These are phyloP conservation scores for Lasiosphaeria hispida DNA, from an alignment of 495 filamentous ascomycete species.

Conservation along the genomic window DNA sequence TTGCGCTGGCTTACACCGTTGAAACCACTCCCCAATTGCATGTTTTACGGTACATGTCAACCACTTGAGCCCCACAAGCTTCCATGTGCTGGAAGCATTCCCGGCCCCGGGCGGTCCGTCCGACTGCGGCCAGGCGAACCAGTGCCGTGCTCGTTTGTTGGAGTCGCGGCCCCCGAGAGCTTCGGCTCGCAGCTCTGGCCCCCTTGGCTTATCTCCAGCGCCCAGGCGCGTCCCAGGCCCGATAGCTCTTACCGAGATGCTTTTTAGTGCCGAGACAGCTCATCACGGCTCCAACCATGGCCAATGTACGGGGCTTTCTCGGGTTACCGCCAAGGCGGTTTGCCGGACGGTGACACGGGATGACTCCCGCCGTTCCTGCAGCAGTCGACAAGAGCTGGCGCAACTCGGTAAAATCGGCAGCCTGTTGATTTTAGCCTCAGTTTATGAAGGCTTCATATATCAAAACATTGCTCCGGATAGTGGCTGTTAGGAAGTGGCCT, in stretches of 20 bases:
- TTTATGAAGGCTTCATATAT: conserved; percentile 3
- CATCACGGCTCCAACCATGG: neutral
- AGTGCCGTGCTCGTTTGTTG: no score
- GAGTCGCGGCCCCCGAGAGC: no score
- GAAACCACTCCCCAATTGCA: no score
- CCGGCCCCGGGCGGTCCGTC: no score
- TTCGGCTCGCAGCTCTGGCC: no score
- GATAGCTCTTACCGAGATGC: neutral
- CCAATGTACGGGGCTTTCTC: neutral
- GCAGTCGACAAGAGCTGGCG: neutral
- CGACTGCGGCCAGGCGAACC: no score
- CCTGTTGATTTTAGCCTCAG: conserved; percentile 34
- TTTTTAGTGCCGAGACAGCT: conserved; percentile 23
- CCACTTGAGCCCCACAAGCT: no score
- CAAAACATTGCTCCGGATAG: conserved; percentile 31
- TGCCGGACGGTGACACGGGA: conserved; percentile 12
- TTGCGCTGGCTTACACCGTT: no score
- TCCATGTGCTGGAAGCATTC: no score
- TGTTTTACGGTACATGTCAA: no score
- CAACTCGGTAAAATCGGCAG: conserved; percentile 33
- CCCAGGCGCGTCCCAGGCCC: neutral
- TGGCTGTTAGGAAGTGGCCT: neutral
- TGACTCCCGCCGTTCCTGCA: conserved; percentile 26
- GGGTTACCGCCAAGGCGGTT: conserved; percentile 29
- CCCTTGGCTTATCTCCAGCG: no score